Evolutionary conservation across 1,284 basidiomycete species (phyloP), one percentile per base, ranked within the genome.

Genomic region (Ustilago trichophora): DNA sequence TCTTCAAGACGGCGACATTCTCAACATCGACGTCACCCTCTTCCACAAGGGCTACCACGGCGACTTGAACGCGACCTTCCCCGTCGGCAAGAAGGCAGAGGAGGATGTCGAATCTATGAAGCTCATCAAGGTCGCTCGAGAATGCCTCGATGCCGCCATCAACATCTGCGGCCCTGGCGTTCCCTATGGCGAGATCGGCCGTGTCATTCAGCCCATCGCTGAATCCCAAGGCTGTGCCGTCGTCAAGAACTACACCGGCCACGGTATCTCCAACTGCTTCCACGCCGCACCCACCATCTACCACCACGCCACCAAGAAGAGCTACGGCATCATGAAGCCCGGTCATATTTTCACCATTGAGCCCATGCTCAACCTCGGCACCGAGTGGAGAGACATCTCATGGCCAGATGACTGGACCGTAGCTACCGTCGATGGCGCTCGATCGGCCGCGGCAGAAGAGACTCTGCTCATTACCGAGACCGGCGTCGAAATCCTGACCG

Each of bases 221-320:
- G 76, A 78, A 38, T 65, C 69, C 29, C 73, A 82, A 46, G 84
- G 84, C 0, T 87, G 85, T 67, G 89, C 86, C 3, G 86, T 93
- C 21, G 93, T 90, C 35, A 83, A 85, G 9, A 87, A 90, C 53
- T 92, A 91, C 72, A 87, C 86, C 1, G 91, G 92, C 0, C 93
- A 96, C 81, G 93, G 93, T 0, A 95, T 97, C 54, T 91, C 92
- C 2, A 85, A 83, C 18, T 85, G 85, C 12, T 97, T 96, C 76
- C 93, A 97, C 80, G 85, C 87, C 15, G 84, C 87, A 21, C 93
- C 93, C 0, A 93, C 90, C 87, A 90, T 97, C 72, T 82, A 89
- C 31, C 93, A 96, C 79, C 83, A 86, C 55, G 47, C 63, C 25
- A 81, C 78, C 35, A 81, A 80, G 59, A 79, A 81, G 62, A 58